A percentile compares a stretch with the other conserved stretches of the same genome.
These are phyloP conservation scores for Neospermospora avenae DNA, from an alignment of 2,329 filamentous ascomycete genomes.

Conservation along the genomic window DNA sequence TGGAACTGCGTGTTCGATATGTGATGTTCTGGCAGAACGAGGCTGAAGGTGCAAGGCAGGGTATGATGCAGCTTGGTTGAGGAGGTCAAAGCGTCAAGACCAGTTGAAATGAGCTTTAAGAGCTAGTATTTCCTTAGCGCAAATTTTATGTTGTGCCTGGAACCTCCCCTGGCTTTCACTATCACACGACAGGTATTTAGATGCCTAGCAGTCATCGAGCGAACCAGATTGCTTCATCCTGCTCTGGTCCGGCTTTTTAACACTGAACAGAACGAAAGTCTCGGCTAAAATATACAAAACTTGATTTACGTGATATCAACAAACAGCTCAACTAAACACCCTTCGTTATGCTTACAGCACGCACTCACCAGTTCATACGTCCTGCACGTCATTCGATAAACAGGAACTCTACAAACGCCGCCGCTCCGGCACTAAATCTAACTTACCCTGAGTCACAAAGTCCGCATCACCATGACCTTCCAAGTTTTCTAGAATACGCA, in stretches of 20 bases:
- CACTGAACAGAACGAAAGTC: not conserved
- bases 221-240: not conserved
- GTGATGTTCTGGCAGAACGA: conserved; percentile 15
- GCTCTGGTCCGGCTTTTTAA: not conserved
- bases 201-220: too few relatives aligned
- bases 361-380: conserved; percentile 22
- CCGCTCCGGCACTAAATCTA: conserved; percentile 26
- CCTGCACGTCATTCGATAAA: conserved; percentile 20
- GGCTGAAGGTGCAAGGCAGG: conserved; percentile 11
- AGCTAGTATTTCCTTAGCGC: not conserved
- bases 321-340: conserved; percentile 4
- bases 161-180: too few relatives aligned
- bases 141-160: too few relatives aligned
- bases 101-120: not conserved
- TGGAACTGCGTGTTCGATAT: conserved; percentile 3
- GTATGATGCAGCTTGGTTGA: not conserved
- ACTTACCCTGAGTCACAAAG: conserved; percentile 46
- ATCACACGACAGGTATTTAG: too few relatives aligned
- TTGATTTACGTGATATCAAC: not conserved
- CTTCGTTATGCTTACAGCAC: conserved; percentile 24
- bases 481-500: conserved; percentile 64
- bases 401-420: conserved; percentile 27
- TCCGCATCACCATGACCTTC: conserved; percentile 58
- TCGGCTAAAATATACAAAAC: not conserved
- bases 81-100: not conserved